A percentile compares a stretch with the other conserved stretches of the same genome.
These are phyloP conservation scores for Quercus ilex DNA, from an alignment of 306 rosid genomes.

Conservation along the genomic window DNA sequence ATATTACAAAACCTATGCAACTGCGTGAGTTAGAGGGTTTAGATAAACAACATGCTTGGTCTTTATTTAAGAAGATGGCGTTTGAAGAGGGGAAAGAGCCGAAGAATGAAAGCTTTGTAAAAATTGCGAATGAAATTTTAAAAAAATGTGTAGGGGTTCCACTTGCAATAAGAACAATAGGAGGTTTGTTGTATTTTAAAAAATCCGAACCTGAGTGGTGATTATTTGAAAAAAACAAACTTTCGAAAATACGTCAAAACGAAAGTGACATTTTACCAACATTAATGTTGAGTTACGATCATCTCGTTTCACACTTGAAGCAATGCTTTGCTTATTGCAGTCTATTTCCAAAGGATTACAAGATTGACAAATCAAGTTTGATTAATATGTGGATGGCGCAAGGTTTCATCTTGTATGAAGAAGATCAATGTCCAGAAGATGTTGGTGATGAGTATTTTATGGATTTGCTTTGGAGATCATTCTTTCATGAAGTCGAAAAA, in stretches of 20 bases:
- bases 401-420: not conserved
- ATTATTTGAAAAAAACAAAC: not conserved
- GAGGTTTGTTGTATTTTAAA: not conserved
- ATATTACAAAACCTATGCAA: not conserved
- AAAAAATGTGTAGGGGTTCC: not conserved
- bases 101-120: fast-evolving
- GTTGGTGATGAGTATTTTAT: conserved; percentile 1
- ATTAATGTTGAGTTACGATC: not conserved
- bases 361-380: fast-evolving
- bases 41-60: not conserved
- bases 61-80: not conserved
- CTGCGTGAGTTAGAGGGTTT: not conserved
- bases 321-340: conserved; percentile 8
- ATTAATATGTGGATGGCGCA: conserved; percentile 14
- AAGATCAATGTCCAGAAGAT: not conserved
- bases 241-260: not conserved
- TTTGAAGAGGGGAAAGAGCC: not conserved
- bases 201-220: not conserved
- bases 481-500: not conserved
- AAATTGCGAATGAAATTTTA: not conserved
- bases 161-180: not conserved
- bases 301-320: not conserved
- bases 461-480: not conserved
- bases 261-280: not conserved
- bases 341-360: not conserved